Base-by-base conservation (phyloP, 2,329 filamentous ascomycete genomes). In the Fusarium sp. region DNA sequence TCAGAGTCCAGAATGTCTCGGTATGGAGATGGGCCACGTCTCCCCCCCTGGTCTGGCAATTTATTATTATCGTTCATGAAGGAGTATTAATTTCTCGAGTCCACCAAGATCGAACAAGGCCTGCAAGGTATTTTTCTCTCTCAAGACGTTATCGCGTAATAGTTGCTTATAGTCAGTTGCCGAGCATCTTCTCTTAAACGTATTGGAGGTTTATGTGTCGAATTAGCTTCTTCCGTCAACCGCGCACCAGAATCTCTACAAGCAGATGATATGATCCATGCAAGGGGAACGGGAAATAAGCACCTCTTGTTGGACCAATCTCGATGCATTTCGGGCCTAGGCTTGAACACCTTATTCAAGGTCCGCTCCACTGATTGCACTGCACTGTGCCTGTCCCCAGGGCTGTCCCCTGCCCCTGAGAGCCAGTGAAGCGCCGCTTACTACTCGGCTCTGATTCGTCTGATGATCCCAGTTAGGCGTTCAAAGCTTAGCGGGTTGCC, bases 51-150 rank as follows among this genome's bases (percentile, higher is more conserved):
- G 72, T 62, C 66, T 59, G 57, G 72, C 62, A 65, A 63, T 73
- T 57, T 72, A 62, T 73, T 42, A 50, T 57, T 71, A 64, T 73
- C 30, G 44, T 71, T 62, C 55, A 64, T 63, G 64, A 65, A 67
- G 53, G 65, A 62, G 42, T 57, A 61, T 61, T 61, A 74, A 74
- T 74, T 70, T 74, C 72, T 70, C 42, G 64, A 72, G 62, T 52
- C 72, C 72, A 73, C 63, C 55, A 10, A 59, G 60, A 49, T 59
- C 68, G 60, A 72, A 38, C 47, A 51, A 37, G 34, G 18, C 47
- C 23, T 38, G 62, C 62, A 62, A 50, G 64, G 53, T 52, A 49
- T 37, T 38, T 30, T 44, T 46, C 34, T 45, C 45, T 41, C 16
- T 26, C 45, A 34, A 33, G 15, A 16, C 15, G 33, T 47, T 37